Evolutionary conservation across 208 protist genomes (phyloP).

Genomic region (Trypanosoma congolense): DNA sequence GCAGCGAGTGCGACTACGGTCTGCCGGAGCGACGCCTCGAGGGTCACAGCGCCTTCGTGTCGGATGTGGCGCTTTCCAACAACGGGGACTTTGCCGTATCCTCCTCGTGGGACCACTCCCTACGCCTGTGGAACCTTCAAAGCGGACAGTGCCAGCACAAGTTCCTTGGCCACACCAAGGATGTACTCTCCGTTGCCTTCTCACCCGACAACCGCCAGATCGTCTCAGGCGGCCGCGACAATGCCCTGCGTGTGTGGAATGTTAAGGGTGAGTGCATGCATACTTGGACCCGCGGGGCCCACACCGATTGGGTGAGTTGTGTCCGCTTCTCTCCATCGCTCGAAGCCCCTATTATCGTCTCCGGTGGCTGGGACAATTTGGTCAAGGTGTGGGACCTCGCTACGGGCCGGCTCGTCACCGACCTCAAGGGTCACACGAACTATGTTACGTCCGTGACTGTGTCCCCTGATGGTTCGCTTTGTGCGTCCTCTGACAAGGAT

Average conservation of each 20-base stretch:
- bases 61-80: constrained; percentile 97
- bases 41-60: constrained; percentile 93
- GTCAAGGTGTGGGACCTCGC: constrained; percentile 98
- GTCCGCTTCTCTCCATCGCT: constrained; percentile 96
- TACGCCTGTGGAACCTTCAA: constrained; percentile 98
- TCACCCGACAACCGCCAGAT: constrained; percentile 99
- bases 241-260: constrained; percentile 98
- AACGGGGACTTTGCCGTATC: constrained; percentile 98
- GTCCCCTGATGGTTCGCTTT: constrained; percentile 99
- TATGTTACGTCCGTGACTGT: constrained; percentile 98
- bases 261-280: constrained; percentile 98
- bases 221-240: constrained; percentile 97
- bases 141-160: constrained; percentile 90
- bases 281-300: constrained; percentile 90
- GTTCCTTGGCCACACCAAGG: constrained; percentile 98
- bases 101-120: constrained; percentile 97
- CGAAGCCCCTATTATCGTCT: constrained; percentile 94
- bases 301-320: constrained; percentile 99
- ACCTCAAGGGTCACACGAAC: constrained; percentile 96
- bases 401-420: constrained; percentile 90
- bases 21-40: constrained; percentile 71
- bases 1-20: constrained; percentile 71
- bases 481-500: constrained; percentile 99
- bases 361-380: constrained; percentile 96
- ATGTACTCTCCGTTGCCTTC: constrained; percentile 99